Base-by-base conservation (phyloP, 805 yeast genomes). In the Nakazawaea pomicola region DNA sequence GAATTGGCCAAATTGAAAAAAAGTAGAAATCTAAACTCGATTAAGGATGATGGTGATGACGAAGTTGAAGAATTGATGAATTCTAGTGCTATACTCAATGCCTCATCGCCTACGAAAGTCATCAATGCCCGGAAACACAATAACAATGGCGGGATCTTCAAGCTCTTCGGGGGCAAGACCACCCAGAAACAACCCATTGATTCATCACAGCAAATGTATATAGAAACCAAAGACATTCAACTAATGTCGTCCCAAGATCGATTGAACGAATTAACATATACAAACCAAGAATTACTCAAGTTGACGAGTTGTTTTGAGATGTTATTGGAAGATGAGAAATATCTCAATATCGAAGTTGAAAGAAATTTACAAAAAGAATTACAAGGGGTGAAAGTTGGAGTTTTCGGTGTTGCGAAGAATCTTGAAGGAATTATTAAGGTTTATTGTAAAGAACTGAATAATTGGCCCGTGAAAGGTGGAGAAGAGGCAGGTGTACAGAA, bases 291-390 rank as follows among this genome's bases (percentile, higher is more conserved):
- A 42, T 51, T 70, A 21, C 49, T 49, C 31, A 74, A 73, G 47
- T 59, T 74, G 30, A 66, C 70, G 33, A 78, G 75, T 39, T 65
- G 77, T 38, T 70, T 72, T 19, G 63, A 61, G 12, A 56, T 69
- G 14, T 55, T 70, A 28, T 58, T 65, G 43, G 53, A 51, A 10
- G 81, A 76, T 53, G 65, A 74, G 53, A 51, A 55, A 19, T 62
- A 55, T 41, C 59, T 76, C 21, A 70, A 76, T 16, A 47, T 62
- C 9, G 66, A 67, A 37, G 62, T 75, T n/a, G 65, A 62, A 39
- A 48, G 46, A 16, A 76, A 67, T 36, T 64, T 70, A 35, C 48
- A 50, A 19, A 61, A 56, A 29, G 68, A 65, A 43, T 44, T 57
- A 31, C 43, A 39, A 25, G 54, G 55, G 20, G 56, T 68, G 47